Conservation (phyloP, 805 yeast species). For the Alloascoidea hylecoeti region DNA sequence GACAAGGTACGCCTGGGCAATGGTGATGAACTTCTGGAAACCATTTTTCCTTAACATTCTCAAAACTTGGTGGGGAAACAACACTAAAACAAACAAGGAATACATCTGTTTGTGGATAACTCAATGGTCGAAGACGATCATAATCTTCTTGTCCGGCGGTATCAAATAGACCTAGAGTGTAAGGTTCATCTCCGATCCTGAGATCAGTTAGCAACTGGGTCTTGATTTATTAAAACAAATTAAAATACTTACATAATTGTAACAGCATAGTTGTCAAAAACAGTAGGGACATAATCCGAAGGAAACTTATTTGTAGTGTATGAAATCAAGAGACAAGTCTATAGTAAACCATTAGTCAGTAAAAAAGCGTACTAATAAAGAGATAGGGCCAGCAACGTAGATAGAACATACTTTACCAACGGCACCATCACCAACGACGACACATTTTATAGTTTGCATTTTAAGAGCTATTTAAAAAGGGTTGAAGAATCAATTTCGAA, state of each 20-base stretch:
- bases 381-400: not conserved
- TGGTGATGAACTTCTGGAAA: slow-evolving; percentile 97
- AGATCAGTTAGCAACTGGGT: slow-evolving; percentile 16
- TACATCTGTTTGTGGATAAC: slow-evolving; percentile 95
- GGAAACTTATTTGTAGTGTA: slow-evolving; percentile 96
- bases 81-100: slow-evolving; percentile 93
- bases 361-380: not conserved
- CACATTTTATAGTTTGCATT: slow-evolving; percentile 55
- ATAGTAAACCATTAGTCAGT: not conserved
- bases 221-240: slow-evolving; percentile 12
- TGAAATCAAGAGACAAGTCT: slow-evolving; percentile 87
- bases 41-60: slow-evolving; percentile 97
- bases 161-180: slow-evolving; percentile 92
- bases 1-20: slow-evolving; percentile 96
- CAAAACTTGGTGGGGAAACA: slow-evolving; percentile 93
- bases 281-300: slow-evolving; percentile 98
- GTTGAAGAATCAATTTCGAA: too few relatives aligned
- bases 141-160: slow-evolving; percentile 99
- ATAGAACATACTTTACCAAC: slow-evolving; percentile 62
- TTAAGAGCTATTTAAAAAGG: too few relatives aligned
- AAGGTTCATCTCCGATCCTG: slow-evolving; percentile 91
- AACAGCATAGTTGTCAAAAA: slow-evolving; percentile 88
- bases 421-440: slow-evolving; percentile 99
- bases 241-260: slow-evolving; percentile 46
- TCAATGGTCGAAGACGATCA: slow-evolving; percentile 90